phyloP scores from a whole-genome alignment of 2,329 filamentous ascomycete genomes.

The Emmonsiellopsis sp. region DNA sequence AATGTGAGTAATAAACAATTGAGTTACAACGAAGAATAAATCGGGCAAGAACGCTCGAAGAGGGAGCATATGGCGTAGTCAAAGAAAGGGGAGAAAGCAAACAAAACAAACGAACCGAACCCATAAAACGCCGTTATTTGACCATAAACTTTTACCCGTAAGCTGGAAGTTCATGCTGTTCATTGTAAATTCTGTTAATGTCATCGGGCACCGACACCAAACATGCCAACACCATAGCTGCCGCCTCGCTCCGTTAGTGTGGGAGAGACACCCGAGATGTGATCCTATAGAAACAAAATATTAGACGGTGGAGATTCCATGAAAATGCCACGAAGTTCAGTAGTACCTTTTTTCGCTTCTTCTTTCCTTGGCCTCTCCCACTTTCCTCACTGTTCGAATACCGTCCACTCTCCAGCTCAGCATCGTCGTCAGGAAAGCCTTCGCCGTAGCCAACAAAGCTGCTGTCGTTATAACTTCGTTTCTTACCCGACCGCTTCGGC shows the following conservation, averaged over 20 bases:
- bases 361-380: conserved; percentile 28
- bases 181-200: conserved; percentile 9
- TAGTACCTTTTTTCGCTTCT: conserved; percentile 41
- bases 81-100: conserved; percentile 7
- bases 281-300: conserved; percentile 22
- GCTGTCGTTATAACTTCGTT: conserved; percentile 40
- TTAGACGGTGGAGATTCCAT: conserved; percentile 4
- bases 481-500: conserved; percentile 38
- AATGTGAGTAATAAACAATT: conserved; percentile 19
- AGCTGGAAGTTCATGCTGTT: conserved; percentile 10
- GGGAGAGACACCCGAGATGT: conserved; percentile 30
- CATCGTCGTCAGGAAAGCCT: conserved; percentile 41
- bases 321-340: conserved; percentile 8
- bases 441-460: conserved; percentile 44
- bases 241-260: conserved; percentile 30
- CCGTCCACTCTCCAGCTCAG: conserved; percentile 27
- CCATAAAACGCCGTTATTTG: conserved; percentile 4
- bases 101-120: conserved; percentile 1
- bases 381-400: conserved; percentile 35
- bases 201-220: conserved; percentile 36
- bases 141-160: conserved; percentile 11
- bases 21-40: conserved; percentile 10
- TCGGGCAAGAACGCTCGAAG: conserved; percentile 4
- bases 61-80: conserved; percentile 8
- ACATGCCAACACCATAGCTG: conserved; percentile 36